Base-by-base conservation (phyloP, 2,329 filamentous ascomycete genomes). In the Penicillium griseofulvum region DNA sequence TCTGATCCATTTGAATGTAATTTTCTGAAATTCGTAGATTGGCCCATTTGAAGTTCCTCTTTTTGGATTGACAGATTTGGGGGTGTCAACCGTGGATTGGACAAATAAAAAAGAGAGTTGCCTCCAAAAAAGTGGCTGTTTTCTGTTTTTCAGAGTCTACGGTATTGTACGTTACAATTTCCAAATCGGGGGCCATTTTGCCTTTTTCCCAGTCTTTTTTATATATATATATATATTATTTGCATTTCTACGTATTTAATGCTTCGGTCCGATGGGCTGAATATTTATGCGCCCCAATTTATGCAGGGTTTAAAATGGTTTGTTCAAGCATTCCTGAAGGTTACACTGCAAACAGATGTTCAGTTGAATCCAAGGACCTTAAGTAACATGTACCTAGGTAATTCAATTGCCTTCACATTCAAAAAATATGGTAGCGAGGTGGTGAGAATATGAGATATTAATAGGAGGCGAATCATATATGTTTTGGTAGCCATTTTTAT, bases 141-240 rank as follows among this genome's bases (percentile, higher is more conserved):
- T 48, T 39, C 50, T 53, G 51, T 49, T 42, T 49, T 41, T 10
- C 50, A 44, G 44, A 53, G 44, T 53, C 38, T 48, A 48, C 50
- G 22, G 38, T 53, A 53, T 39, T 22, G 36, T 53, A 36, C 28
- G 24, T 53, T 50, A 43, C 48, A 33, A n/a, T 24, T 24, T 24
- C 36, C 29, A 9, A 49, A 36, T 53, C 22, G 29, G 37, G 37
- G 22, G 7, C 34, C 28, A n/a, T 49, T 53, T 19, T 49, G 37
- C 37, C 19, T 29, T 49, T 53, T 53, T 52, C 12, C 24, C 17
- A 17, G 16, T 22, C 5, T 10, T 22, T 41, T 17, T 31, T 28
- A 14, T 7, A 1, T n/a, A n/a, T n/a, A n/a, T n/a, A n/a, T n/a
- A n/a, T 4, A 22, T 22, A 4, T 22, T 22, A 22, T 24, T 31